Evolutionary conservation across 2,329 filamentous ascomycete species (phyloP), one percentile per base, ranked within the genome.

Genomic region (Diaporthe sp.): DNA sequence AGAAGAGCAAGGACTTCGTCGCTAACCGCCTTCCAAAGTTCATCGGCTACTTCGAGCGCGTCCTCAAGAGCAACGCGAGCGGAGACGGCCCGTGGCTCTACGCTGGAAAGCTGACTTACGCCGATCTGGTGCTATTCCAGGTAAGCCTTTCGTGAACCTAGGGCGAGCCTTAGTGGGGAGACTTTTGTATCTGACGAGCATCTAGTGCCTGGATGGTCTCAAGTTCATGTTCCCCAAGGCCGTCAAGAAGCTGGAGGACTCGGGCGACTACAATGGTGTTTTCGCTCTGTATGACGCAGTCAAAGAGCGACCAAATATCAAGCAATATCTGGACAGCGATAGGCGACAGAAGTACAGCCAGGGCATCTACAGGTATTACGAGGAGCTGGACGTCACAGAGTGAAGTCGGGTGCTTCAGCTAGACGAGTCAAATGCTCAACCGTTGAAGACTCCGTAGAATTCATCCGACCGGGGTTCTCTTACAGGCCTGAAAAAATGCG

Each of bases 81-180:
- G 86, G 87, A 0, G 89, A 90, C 0, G 85, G 90, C 7, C 90
- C 90, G 32, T 94, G 92, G 86, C 81, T 96, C 0, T 92, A 94
- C 59, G 92, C 91, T 0, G 87, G 86, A 0, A 84, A 84, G 75
- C 77, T 96, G 76, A 94, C 91, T 0, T 94, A 93, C 81, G 94
- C 93, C 19, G 94, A 96, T 80, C 85, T 93, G 65, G 92, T 93
- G 2, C 80, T 95, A 0, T 96, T 93, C 85, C 93, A 95, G 83
- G 91, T 92, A 75, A 75, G 84, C 77, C 32, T 17, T 22, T 13
- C 7, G 3, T 37, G 30, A 9, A 22, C 42, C 1, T 44, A 4
- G 9, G 2, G 3, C 51, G 22, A 35, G 10, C 47, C 8, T 27
- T 25, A n/a, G 0, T 30, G 3, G 3, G 30, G 10, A 42, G 22